phyloP scores from a whole-genome alignment of 148 eudicot genomes.

The Dysphania ambrosioides region DNA sequence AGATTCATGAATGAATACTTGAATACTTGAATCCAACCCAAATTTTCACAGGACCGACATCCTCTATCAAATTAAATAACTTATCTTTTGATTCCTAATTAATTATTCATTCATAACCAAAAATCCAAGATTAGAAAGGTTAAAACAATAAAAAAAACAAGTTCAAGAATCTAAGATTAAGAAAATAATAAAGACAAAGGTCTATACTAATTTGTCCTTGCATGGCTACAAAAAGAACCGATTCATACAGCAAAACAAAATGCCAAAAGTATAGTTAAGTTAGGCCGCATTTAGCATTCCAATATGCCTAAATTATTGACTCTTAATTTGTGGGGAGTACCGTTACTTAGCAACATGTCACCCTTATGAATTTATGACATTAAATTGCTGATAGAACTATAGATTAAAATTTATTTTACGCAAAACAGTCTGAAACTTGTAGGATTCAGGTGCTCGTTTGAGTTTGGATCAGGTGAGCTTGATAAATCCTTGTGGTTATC shows the following conservation, averaged over 20 bases:
- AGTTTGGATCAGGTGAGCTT: neutral
- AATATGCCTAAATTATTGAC: neutral
- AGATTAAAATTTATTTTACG: neutral
- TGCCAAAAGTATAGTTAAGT: conserved; percentile 2
- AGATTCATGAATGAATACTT: neutral
- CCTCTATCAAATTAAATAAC: neutral
- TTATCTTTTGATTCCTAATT: neutral
- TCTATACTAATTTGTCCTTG: conserved; percentile 14
- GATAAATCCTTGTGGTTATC: neutral
- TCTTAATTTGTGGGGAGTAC: neutral
- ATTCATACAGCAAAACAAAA: neutral
- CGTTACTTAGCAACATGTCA: neutral
- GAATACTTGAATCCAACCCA: neutral
- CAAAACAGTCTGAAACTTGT: neutral
- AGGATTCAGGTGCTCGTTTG: neutral
- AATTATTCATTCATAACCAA: neutral
- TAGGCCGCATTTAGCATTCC: conserved; percentile 22
- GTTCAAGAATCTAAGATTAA: neutral
- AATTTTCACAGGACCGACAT: conserved; percentile 9
- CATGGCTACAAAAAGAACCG: neutral
- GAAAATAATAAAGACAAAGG: neutral
- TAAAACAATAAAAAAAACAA: conserved; percentile 5
- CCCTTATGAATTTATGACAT: neutral
- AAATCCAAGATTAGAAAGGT: neutral
- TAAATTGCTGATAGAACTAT: neutral